A percentile compares a stretch with the other conserved stretches of the same genome.
Evolutionary conservation across 805 yeast genomes (phyloP).

Genomic region (Candida gorgasii): DNA sequence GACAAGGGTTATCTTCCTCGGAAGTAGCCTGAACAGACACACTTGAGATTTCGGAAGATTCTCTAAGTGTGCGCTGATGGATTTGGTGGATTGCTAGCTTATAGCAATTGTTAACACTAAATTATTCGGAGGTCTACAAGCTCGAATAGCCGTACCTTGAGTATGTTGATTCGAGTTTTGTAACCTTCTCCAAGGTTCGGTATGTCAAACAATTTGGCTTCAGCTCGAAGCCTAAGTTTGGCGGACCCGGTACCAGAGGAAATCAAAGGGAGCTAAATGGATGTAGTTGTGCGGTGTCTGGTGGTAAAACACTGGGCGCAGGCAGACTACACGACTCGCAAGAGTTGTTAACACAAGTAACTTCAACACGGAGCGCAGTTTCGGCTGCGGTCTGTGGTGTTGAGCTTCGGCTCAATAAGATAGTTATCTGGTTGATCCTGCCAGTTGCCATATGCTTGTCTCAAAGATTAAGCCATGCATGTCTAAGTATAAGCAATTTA

Average conservation of each 20-base stretch:
- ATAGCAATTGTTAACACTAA: conserved; percentile 13
- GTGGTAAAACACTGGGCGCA: neutral
- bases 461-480: conserved; percentile 13
- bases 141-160: conserved; percentile 7
- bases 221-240: conserved; percentile 4
- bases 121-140: conserved; percentile 12
- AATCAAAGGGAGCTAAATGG: conserved; percentile 9
- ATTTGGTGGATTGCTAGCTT: conserved; percentile 28
- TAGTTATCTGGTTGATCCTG: conserved; percentile 11
- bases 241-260: conserved; percentile 9
- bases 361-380: neutral
- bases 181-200: conserved; percentile 31
- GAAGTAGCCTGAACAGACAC: conserved; percentile 29
- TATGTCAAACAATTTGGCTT: conserved; percentile 22
- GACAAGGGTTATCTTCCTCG: conserved; percentile 23
- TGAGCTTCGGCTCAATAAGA: neutral
- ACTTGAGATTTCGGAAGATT: conserved; percentile 30
- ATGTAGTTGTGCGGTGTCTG: neutral
- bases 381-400: neutral
- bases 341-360: conserved; percentile 4
- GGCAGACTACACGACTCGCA: neutral
- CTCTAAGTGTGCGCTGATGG: conserved; percentile 33
- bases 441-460: conserved; percentile 14
- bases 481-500: conserved; percentile 14
- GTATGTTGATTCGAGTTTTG: conserved; percentile 16